A percentile compares a stretch with the other conserved stretches of the same genome.
Conservation (phyloP, 1,139 yeast species). For the Scheffersomyces titani region DNA sequence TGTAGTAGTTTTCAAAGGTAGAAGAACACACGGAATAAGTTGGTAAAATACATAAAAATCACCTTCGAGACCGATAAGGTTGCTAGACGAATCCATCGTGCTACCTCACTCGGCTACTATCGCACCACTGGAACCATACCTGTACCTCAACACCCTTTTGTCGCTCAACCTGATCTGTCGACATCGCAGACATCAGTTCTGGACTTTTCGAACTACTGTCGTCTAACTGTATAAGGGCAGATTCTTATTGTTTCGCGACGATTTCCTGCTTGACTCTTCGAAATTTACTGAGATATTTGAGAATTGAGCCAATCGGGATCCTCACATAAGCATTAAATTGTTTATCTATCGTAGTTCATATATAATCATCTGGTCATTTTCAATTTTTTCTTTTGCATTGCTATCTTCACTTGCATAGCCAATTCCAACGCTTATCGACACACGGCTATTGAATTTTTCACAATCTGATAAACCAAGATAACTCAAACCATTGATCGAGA, state of each 20-base stretch:
- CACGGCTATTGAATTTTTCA: not conserved
- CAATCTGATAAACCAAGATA: not conserved
- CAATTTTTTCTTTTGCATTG: not conserved
- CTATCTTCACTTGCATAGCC: not conserved
- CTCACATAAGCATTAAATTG: not conserved
- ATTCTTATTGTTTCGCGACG: not conserved
- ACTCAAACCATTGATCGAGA: too few species aligned
- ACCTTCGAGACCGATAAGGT: not conserved
- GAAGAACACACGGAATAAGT: not conserved
- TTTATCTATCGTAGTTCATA: not conserved
- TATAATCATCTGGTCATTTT: not conserved
- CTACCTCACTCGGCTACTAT: not conserved
- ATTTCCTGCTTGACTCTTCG: not conserved
- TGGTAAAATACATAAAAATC: not conserved
- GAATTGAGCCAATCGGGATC: not conserved
- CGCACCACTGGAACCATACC: not conserved
- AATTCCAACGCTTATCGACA: not conserved
- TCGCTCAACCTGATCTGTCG: not conserved
- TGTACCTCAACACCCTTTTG: not conserved
- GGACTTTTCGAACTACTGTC: not conserved
- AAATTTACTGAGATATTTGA: not conserved
- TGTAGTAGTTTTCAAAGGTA: not conserved
- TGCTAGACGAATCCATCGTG: not conserved
- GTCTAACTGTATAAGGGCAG: not conserved
- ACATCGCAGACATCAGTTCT: not conserved